A percentile compares a stretch with the other conserved stretches of the same genome.
phyloP scores from a whole-genome alignment of 2,329 filamentous ascomycete genomes.

The Blastomyces silverae region DNA sequence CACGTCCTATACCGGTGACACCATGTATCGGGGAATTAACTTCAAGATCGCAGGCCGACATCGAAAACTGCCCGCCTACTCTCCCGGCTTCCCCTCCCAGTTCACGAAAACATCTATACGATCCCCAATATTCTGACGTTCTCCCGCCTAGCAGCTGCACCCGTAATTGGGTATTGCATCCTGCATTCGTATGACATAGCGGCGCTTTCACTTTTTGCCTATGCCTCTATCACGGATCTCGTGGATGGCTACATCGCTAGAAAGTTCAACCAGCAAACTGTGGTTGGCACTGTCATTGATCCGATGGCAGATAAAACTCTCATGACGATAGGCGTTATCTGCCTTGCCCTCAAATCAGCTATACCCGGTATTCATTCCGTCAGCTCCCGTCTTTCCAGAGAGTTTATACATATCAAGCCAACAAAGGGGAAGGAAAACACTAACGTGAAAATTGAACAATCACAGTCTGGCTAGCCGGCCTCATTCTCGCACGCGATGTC shows the following conservation, averaged over 20 bases:
- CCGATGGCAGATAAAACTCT: constrained; percentile 95
- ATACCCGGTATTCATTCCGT: constrained; percentile 60
- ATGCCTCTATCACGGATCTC: constrained; percentile 84
- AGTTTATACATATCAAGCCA: not conserved
- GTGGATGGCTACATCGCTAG: constrained; percentile 93
- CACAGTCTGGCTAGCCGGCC: constrained; percentile 73
- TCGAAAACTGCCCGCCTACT: constrained; percentile 31
- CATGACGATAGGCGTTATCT: constrained; percentile 88
- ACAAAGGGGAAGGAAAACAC: not conserved
- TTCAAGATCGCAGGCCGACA: not conserved
- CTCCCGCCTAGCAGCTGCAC: constrained; percentile 74
- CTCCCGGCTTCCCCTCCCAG: constrained; percentile 28
- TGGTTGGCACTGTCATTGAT: constrained; percentile 89
- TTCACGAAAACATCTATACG: constrained; percentile 90
- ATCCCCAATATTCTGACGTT: constrained; percentile 91
- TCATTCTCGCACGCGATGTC: constrained; percentile 84
- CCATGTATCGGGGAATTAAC: not conserved
- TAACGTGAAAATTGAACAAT: not conserved
- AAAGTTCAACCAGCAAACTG: constrained; percentile 78
- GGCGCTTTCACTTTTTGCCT: constrained; percentile 80
- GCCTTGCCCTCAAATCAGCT: constrained; percentile 72
- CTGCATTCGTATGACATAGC: constrained; percentile 71
- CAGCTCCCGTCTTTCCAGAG: not conserved
- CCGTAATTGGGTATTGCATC: constrained; percentile 80
- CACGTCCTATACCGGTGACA: not conserved